A percentile compares a stretch with the other conserved stretches of the same genome.
phyloP scores from a whole-genome alignment of 495 filamentous ascomycete species.

The Hypoxylon trugodes region DNA sequence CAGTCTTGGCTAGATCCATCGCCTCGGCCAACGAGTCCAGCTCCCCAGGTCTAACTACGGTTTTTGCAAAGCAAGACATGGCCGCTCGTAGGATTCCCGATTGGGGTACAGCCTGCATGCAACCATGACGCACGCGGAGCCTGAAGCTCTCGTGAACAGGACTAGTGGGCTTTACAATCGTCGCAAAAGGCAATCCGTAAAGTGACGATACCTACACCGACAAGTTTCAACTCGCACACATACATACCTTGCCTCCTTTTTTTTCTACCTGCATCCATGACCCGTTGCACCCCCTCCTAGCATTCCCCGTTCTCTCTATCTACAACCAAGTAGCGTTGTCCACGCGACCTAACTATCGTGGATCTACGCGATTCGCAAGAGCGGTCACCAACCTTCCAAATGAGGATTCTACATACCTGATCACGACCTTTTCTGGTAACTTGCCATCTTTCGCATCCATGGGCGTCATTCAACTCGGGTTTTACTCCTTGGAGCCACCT shows the following conservation, averaged over 20 bases:
- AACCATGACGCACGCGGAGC: slow-evolving; percentile 14
- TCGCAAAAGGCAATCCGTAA: slow-evolving; percentile 26
- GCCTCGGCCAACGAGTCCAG: slow-evolving; percentile 24
- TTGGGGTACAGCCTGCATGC: slow-evolving; percentile 31
- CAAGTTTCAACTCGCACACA: slow-evolving; percentile 26
- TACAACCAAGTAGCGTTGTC: slow-evolving; percentile 37
- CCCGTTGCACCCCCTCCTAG: slow-evolving; percentile 13
- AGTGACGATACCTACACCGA: slow-evolving; percentile 39
- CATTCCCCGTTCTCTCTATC: slow-evolving; percentile 25
- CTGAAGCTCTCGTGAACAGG: slow-evolving; percentile 30
- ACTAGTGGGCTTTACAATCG: slow-evolving; percentile 24
- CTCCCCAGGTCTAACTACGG: slow-evolving; percentile 15
- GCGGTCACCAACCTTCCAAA: slow-evolving; percentile 37
- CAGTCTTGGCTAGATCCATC: slow-evolving; percentile 35
- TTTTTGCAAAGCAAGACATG: slow-evolving; percentile 12
- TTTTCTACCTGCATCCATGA: slow-evolving; percentile 30
- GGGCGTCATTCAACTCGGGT: no score
- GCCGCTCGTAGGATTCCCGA: slow-evolving; percentile 24
- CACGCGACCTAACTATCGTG: slow-evolving; percentile 38
- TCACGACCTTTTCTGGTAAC: slow-evolving; percentile 13
- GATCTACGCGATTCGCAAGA: slow-evolving; percentile 39
- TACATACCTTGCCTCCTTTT: slow-evolving; percentile 33
- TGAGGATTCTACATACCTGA: slow-evolving; percentile 16
- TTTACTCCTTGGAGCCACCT: slow-evolving; percentile 14
- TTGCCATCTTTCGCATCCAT: no score